Percentiles rank a stretch among this genome's conserved stretches.
These are phyloP conservation scores for Prunus dulcis DNA, from an alignment of 306 rosid species.

Conservation along the genomic window DNA sequence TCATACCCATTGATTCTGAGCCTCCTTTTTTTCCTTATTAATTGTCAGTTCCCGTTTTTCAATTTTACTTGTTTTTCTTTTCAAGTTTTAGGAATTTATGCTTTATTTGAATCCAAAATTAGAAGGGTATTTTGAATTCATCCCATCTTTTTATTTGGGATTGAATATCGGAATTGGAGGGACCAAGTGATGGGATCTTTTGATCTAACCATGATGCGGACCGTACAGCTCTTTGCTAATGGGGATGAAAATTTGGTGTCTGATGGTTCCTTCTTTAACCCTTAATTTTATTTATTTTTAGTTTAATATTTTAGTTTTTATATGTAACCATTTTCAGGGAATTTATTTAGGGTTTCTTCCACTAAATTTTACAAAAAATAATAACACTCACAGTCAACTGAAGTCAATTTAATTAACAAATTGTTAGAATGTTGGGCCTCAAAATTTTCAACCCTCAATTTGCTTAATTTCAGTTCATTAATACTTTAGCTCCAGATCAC, in stretches of 20 bases:
- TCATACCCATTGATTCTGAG: slow-evolving; percentile 51
- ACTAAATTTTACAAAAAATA: too few species aligned
- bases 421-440: too few species aligned
- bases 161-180: background rate
- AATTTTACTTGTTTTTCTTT: background rate
- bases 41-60: background rate
- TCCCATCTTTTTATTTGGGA: background rate
- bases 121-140: background rate
- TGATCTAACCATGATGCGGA: slow-evolving; percentile 89
- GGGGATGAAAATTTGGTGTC: slow-evolving; percentile 72
- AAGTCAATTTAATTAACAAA: too few species aligned
- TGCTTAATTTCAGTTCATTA: too few species aligned
- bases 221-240: slow-evolving; percentile 69
- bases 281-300: background rate
- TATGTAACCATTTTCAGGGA: background rate
- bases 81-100: background rate
- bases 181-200: slow-evolving; percentile 69
- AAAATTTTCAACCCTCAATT: too few species aligned
- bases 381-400: too few species aligned
- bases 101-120: background rate
- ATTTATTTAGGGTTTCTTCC: background rate
- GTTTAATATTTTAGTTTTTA: background rate
- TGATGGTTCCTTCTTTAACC: slow-evolving; percentile 34
- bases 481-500: too few species aligned
- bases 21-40: background rate